phyloP scores from a whole-genome alignment of 768 basidiomycete genomes.

The Leccinum fibrillosum region DNA sequence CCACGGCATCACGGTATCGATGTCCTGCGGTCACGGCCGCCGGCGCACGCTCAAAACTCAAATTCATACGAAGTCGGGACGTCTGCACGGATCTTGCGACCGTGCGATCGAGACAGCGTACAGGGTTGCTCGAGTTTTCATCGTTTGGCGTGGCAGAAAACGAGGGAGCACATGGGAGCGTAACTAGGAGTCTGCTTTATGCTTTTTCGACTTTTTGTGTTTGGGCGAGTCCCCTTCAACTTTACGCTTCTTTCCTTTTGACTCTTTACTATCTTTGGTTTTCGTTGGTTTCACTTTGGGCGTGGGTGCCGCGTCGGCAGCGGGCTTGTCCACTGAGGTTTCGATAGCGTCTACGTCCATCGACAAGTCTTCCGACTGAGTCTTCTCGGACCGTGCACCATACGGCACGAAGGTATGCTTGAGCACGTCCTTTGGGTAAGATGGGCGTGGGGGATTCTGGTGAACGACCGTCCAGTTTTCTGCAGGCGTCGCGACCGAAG shows the following conservation, averaged over 20 bases:
- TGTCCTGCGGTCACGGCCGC: neutral
- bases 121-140: neutral
- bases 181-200: conserved; percentile 25
- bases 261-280: conserved; percentile 25
- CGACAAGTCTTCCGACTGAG: conserved; percentile 3
- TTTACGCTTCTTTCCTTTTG: conserved; percentile 43
- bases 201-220: conserved; percentile 51
- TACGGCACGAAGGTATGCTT: conserved; percentile 64
- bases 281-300: conserved; percentile 2
- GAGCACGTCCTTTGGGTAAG: conserved; percentile 57
- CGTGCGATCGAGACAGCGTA: neutral
- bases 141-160: neutral
- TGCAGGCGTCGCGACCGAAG: conserved; percentile 28
- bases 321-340: conserved; percentile 19
- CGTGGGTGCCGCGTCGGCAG: neutral
- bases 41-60: neutral
- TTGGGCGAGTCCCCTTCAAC: conserved; percentile 44
- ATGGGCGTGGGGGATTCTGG: conserved; percentile 54
- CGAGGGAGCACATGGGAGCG: neutral
- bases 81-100: neutral
- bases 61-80: neutral
- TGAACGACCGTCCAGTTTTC: conserved; percentile 21
- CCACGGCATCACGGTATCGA: neutral
- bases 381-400: conserved; percentile 40
- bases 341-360: conserved; percentile 27